phyloP scores from a whole-genome alignment of 441 rosid species.

The Populus hybrid region DNA sequence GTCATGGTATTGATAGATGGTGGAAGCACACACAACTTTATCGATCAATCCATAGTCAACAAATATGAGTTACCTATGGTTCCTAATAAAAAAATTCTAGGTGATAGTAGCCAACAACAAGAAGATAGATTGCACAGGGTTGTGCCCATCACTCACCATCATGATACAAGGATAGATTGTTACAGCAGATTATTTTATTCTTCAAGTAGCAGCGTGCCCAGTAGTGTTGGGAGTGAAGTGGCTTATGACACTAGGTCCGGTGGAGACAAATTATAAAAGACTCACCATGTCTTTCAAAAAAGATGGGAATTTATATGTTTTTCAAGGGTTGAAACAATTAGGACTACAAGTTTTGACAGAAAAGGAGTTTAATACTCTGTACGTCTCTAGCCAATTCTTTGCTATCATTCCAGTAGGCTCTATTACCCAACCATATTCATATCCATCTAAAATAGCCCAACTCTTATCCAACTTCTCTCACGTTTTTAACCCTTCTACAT shows the following conservation, averaged over 20 bases:
- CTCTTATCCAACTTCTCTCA: not conserved
- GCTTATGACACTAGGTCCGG: not conserved
- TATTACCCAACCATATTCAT: not conserved
- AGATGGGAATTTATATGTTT: not conserved
- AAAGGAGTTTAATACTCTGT: not conserved
- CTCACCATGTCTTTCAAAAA: not conserved
- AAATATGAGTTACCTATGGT: not conserved
- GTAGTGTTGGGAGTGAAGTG: not conserved
- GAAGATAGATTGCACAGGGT: not conserved
- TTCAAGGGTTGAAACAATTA: not conserved
- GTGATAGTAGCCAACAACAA: not conserved
- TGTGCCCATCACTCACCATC: not conserved
- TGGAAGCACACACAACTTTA: not conserved
- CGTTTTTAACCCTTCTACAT: not conserved
- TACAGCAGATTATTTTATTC: not conserved
- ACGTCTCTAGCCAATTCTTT: no score
- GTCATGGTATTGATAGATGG: not conserved
- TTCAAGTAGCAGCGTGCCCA: not conserved
- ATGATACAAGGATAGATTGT: not conserved
- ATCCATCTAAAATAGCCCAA: not conserved
- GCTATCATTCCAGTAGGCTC: not conserved
- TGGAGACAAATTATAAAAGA: not conserved
- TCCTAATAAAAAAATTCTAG: fast-evolving
- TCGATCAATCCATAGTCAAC: not conserved
- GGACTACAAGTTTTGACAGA: not conserved